These are phyloP conservation scores for Glycine soja DNA, from an alignment of 306 rosid genomes.

Conservation along the genomic window DNA sequence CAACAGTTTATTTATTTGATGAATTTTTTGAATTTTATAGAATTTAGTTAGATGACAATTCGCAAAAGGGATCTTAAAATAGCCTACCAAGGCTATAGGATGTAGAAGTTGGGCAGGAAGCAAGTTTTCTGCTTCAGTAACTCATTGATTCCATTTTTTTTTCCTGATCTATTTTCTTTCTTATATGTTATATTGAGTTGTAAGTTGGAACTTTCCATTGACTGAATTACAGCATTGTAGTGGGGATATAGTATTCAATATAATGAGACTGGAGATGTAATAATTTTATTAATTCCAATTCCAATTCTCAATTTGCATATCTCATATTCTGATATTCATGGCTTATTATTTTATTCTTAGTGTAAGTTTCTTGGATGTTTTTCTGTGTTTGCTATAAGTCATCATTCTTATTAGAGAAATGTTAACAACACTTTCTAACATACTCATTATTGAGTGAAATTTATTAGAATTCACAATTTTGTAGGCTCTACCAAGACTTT, in stretches of 20 bases:
- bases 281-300: conserved; percentile 8
- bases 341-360: not conserved
- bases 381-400: not conserved
- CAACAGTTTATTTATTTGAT: conserved; percentile 44
- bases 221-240: too few species aligned
- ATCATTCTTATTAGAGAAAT: not conserved
- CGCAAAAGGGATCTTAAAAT: conserved; percentile 40
- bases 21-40: conserved; percentile 55
- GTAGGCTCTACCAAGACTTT: too few species aligned
- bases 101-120: conserved; percentile 53
- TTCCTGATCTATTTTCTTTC: conserved; percentile 42
- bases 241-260: conserved; percentile 11
- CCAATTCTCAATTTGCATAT: conserved; percentile 22
- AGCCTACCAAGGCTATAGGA: conserved; percentile 30
- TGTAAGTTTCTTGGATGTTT: not conserved
- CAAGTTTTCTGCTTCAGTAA: conserved; percentile 53
- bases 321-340: not conserved
- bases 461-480: too few species aligned
- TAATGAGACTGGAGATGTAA: conserved; percentile 11
- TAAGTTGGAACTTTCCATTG: conserved; percentile 36
- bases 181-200: conserved; percentile 44
- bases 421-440: not conserved
- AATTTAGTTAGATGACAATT: conserved; percentile 55
- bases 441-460: not conserved
- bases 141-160: conserved; percentile 39